Evolutionary conservation across 768 basidiomycete genomes (phyloP).

Genomic region (Sutorius australiensis): DNA sequence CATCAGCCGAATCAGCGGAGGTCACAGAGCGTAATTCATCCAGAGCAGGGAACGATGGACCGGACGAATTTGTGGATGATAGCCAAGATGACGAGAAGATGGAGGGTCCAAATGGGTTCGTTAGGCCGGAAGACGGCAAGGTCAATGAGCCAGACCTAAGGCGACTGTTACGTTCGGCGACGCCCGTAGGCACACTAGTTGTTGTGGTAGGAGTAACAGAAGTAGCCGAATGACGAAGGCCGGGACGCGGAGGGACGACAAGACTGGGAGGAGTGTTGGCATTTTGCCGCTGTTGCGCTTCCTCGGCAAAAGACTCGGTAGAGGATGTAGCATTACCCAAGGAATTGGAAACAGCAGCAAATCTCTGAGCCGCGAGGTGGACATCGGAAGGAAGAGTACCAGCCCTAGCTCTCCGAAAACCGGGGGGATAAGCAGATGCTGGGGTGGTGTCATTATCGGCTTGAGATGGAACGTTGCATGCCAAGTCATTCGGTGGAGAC

Average conservation of each 20-base stretch:
- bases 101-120: conserved; percentile 82
- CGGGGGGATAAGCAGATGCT: conserved; percentile 74
- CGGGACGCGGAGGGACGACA: conserved; percentile 54
- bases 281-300: conserved; percentile 38
- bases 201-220: conserved; percentile 55
- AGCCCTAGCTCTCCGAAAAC: conserved; percentile 93
- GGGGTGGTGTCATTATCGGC: conserved; percentile 58
- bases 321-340: conserved; percentile 47
- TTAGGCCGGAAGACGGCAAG: conserved; percentile 69
- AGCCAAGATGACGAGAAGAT: conserved; percentile 93
- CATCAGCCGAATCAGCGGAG: conserved; percentile 77
- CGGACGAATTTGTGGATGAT: conserved; percentile 52
- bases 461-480: conserved; percentile 54
- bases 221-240: conserved; percentile 71
- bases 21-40: conserved; percentile 81
- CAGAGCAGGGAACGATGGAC: conserved; percentile 58
- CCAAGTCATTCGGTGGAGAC: conserved; percentile 68
- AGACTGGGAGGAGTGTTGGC: conserved; percentile 37
- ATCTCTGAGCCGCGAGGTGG: conserved; percentile 80
- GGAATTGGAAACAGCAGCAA: conserved; percentile 62
- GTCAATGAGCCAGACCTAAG: conserved; percentile 92
- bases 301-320: conserved; percentile 47
- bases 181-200: conserved; percentile 31
- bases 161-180: conserved; percentile 70
- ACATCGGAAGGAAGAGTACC: conserved; percentile 97